Evolutionary conservation across 441 rosid genomes (phyloP), one percentile per base, ranked within the genome.

Genomic region (Corymbia calophylla): DNA sequence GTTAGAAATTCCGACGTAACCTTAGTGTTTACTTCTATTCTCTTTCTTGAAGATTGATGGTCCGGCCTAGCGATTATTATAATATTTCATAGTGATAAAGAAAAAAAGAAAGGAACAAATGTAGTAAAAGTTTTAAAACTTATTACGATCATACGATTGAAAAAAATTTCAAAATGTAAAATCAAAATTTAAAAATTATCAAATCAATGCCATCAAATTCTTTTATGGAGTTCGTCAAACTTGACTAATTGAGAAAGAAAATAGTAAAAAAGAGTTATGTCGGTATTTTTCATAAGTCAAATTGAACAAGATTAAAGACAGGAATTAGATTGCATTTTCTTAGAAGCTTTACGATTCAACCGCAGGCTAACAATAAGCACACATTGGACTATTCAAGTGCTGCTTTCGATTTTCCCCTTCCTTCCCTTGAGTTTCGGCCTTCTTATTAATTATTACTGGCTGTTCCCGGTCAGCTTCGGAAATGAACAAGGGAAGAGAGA

Each of bases 101-200:
- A 39, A 39, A 70, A 70, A 35, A 10, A 68, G 44, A 17, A 66
- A 66, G 6, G 0, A 5, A 70, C 21, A 19, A 8, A 1, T 58
- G 6, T 3, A 10, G 7, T 58, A 25, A 11, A 58, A 25, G 0
- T 58, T 0, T 58, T 23, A 56, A 10, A 58, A 58, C 0, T 25
- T 58, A 5, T 56, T 0, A 0, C 0, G 1, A 25, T 9, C 25
- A 58, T 58, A 1, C 0, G 0, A 58, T 56, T 1, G 25, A 56
- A 9, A 58, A 23, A 25, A 25, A 0, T 10, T 58, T 58, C 1
- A 58, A 58, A 0, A 58, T 23, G 3, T 25, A 2, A 10, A 58
- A 58, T 58, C 1, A 9, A 58, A 1, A 10, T 23, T 58, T 58
- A 58, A 58, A 58, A 58, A 1, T 58, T 10, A 13, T 58, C n/a